Evolutionary conservation across 768 basidiomycete genomes (phyloP).

Genomic region (Amanita pseudoporphyria): DNA sequence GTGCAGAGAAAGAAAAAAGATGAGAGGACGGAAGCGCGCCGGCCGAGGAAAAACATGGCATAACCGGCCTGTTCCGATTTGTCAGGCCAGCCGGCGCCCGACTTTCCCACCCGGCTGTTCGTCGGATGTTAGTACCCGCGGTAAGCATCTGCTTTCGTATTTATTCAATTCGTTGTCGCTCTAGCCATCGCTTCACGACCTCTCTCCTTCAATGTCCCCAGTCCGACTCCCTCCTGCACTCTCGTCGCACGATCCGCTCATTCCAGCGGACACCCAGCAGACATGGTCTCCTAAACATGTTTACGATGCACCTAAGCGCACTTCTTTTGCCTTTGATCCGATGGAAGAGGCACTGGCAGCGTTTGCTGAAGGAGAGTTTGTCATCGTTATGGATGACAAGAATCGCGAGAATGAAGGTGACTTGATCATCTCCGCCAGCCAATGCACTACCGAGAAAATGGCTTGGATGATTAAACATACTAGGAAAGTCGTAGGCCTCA

Average conservation of each 20-base stretch:
- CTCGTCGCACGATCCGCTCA: not conserved
- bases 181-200: too few relatives aligned
- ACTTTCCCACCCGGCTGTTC: conserved; percentile 12
- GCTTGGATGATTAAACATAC: conserved; percentile 98
- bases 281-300: conserved; percentile 28
- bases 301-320: conserved; percentile 19
- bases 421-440: conserved; percentile 77
- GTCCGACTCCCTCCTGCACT: conserved; percentile 13
- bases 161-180: not conserved
- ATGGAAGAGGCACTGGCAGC: conserved; percentile 74
- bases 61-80: conserved; percentile 27
- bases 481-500: conserved; percentile 44
- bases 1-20: conserved; percentile 11
- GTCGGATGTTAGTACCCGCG: not conserved
- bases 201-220: conserved; percentile 19
- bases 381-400: conserved; percentile 98
- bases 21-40: conserved; percentile 14
- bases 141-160: not conserved
- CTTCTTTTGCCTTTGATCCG: conserved; percentile 61
- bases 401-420: conserved; percentile 96
- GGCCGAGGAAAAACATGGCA: conserved; percentile 18
- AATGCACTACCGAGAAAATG: conserved; percentile 93
- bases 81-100: conserved; percentile 27
- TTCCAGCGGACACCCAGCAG: conserved; percentile 2
- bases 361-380: conserved; percentile 74